A percentile compares a stretch with the other conserved stretches of the same genome.
phyloP scores from a whole-genome alignment of 139 green algal species.

The Tetraselmis chui region DNA sequence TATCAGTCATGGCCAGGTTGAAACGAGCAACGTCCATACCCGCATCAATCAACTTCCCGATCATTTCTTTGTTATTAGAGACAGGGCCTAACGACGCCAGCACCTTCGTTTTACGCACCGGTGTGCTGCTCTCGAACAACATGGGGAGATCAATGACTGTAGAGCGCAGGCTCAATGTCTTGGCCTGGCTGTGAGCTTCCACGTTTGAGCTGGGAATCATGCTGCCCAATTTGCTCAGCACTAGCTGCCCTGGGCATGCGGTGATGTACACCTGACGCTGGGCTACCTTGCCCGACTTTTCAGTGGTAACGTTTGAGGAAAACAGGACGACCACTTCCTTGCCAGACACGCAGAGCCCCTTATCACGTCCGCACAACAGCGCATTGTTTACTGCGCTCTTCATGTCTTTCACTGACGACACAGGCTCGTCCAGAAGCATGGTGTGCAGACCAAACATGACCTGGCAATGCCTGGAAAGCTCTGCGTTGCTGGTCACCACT shows the following conservation, averaged over 20 bases:
- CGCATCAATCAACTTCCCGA: conserved; percentile 38
- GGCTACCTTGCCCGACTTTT: background rate
- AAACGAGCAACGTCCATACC: conserved; percentile 61
- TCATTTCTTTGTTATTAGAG: conserved; percentile 19
- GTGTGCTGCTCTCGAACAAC: conserved; percentile 16
- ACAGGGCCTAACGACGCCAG: conserved; percentile 51
- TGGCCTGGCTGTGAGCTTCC: conserved; percentile 4
- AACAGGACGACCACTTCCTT: conserved; percentile 52
- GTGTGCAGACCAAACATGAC: conserved; percentile 33
- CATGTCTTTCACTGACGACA: conserved; percentile 22
- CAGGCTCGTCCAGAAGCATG: conserved; percentile 31
- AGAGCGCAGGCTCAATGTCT: conserved; percentile 13
- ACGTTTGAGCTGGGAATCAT: conserved; percentile 22
- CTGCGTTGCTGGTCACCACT: conserved; percentile 36
- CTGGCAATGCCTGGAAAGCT: conserved; percentile 28
- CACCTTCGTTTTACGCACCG: conserved; percentile 57
- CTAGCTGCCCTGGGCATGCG: conserved; percentile 32
- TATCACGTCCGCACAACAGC: conserved; percentile 32
- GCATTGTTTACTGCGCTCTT: conserved; percentile 18
- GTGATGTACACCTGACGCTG: conserved; percentile 43
- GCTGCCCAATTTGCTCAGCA: conserved; percentile 29
- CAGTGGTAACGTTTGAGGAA: conserved; percentile 26
- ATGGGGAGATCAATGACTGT: conserved; percentile 46
- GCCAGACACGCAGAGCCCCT: conserved; percentile 39
- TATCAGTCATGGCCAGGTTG: conserved; percentile 35